Base-by-base conservation (phyloP, 768 basidiomycete species). In the Boletus tomentosulus region DNA sequence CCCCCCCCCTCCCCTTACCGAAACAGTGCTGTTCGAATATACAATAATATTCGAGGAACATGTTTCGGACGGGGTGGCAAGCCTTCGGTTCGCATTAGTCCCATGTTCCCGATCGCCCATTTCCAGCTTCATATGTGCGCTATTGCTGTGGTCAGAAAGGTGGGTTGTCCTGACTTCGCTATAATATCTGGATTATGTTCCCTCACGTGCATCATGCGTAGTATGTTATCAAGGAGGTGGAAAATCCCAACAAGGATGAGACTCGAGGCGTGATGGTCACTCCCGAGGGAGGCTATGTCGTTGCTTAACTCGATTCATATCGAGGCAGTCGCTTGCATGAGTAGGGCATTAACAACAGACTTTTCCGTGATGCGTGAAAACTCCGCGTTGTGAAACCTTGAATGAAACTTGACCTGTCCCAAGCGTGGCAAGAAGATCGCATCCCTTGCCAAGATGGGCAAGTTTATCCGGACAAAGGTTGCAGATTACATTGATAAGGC, bases 111-210 rank as follows among this genome's bases (percentile, higher is more conserved):
- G 87, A 92, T 48, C 81, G 86, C 54, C 91, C 93, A 30, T 74
- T 97, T 11, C 97, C 97, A 28, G 81, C 89, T 1, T 96, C 94
- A 55, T 99, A 99, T 73, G 95, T 98, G 4, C 98, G 97, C 68
- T 98, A 98, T 69, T 87, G 97, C 35, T 99, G 97, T 73, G 94
- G 95, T 44, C 91, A 97, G 73, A 96, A 97, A 85, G 97, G 95
- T 89, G 68, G 48, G 76, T 58, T 48, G 35, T 15, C 19, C 11
- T 24, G 24, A 6, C 9, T 30, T 50, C 27, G 45, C 51, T 25
- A 15, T 30, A 35, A 28, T 57, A 48, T 27, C 43, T 12, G 19
- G 31, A 39, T 55, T 34, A 61, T 33, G 34, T 34, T 52, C 43
- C 43, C 22, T 19, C 68, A 99, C 97, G 10, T 97, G 97, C 71